A percentile compares a stretch with the other conserved stretches of the same genome.
These are phyloP conservation scores for Salix brachista DNA, from an alignment of 345 rosid species.

Conservation along the genomic window DNA sequence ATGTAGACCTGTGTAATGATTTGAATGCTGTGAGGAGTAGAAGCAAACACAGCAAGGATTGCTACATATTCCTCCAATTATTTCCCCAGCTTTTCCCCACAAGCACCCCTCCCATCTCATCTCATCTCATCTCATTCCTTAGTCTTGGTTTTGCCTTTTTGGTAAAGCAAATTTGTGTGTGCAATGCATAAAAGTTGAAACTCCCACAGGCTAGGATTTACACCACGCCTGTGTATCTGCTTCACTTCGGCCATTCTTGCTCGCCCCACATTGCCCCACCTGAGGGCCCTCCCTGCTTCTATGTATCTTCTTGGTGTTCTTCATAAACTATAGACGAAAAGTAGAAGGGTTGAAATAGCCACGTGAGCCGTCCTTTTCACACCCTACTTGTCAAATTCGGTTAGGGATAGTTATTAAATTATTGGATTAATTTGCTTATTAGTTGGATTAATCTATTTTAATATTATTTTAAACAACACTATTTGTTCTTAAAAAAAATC, in stretches of 20 bases:
- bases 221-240: neutral
- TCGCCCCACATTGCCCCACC: no score
- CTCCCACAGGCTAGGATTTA: conserved; percentile 28
- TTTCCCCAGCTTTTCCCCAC: conserved; percentile 25
- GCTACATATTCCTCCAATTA: conserved; percentile 33
- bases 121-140: neutral
- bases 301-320: conserved; percentile 5
- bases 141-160: conserved; percentile 20
- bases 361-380: conserved; percentile 11
- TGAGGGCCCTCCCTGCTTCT: neutral
- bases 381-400: no score
- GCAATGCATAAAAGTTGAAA: neutral
- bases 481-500: no score
- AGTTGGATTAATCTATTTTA: no score
- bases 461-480: no score
- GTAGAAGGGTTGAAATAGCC: neutral
- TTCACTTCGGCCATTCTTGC: neutral
- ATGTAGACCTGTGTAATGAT: conserved; percentile 35
- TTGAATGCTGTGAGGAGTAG: conserved; percentile 42
- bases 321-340: neutral
- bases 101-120: neutral
- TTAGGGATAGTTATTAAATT: no score
- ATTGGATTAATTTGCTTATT: no score
- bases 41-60: conserved; percentile 61
- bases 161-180: conserved; percentile 16